A percentile compares a stretch with the other conserved stretches of the same genome.
Evolutionary conservation across 2,329 filamentous ascomycete genomes (phyloP).

Genomic region (Sarocladium kiliense): DNA sequence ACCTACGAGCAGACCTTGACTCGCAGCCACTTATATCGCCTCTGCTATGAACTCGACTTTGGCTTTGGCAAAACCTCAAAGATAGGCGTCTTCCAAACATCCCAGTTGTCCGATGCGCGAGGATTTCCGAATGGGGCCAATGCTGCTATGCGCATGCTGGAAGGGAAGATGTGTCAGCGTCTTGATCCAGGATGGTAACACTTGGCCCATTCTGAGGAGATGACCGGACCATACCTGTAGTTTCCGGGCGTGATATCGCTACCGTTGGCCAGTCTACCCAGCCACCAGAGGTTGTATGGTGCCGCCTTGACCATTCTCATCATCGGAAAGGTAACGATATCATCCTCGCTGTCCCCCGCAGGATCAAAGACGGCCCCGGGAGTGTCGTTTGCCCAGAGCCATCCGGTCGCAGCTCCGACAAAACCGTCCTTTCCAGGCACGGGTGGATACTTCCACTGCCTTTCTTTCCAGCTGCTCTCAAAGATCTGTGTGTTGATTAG

Average conservation of each 20-base stretch:
- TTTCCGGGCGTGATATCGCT: conserved; percentile 12
- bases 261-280: conserved; percentile 12
- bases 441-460: conserved; percentile 6
- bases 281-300: conserved; percentile 11
- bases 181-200: neutral
- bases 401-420: conserved; percentile 1
- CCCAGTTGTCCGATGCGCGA: conserved; percentile 7
- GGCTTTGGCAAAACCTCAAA: conserved; percentile 2
- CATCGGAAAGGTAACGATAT: neutral
- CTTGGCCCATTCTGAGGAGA: neutral
- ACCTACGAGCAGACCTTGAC: no score
- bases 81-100: conserved; percentile 4
- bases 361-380: conserved; percentile 1
- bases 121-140: conserved; percentile 13
- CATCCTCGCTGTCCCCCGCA: neutral
- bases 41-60: no score
- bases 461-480: conserved; percentile 1
- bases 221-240: conserved; percentile 7
- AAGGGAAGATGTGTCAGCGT: neutral
- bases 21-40: no score
- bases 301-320: neutral
- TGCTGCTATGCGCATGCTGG: conserved; percentile 12
- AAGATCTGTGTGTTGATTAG: neutral
- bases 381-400: conserved; percentile 1
- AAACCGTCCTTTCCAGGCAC: neutral